These are phyloP conservation scores for Neltuma alba DNA, from an alignment of 306 rosid genomes.

Conservation along the genomic window DNA sequence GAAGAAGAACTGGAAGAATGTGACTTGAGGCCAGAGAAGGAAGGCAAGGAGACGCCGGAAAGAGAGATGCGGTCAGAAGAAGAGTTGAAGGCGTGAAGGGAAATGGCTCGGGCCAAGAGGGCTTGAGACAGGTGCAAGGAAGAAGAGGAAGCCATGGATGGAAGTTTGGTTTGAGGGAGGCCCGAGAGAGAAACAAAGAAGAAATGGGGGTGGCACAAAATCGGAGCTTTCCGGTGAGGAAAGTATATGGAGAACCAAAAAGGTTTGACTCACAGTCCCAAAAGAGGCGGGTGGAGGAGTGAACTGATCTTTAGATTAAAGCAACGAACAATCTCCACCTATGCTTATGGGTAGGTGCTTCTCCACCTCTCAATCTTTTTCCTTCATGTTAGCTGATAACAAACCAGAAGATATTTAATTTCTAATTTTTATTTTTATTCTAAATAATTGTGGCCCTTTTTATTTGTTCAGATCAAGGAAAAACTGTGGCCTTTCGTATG, in stretches of 20 bases:
- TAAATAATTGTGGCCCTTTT: not conserved
- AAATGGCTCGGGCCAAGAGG: slow-evolving; percentile 69
- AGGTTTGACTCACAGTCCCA: not conserved
- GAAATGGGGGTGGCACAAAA: not conserved
- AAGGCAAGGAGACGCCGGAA: slow-evolving; percentile 60
- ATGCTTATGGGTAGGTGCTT: slow-evolving; percentile 18
- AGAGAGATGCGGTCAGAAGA: slow-evolving; percentile 70
- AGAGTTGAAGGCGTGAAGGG: slow-evolving; percentile 56
- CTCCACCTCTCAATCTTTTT: not conserved
- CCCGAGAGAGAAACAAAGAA: not conserved
- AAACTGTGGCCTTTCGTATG: not conserved
- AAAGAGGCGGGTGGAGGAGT: not conserved
- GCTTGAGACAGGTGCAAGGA: slow-evolving; percentile 83
- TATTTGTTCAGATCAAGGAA: no score
- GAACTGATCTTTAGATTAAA: not conserved
- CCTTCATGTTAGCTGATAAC: not conserved
- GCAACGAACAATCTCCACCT: not conserved
- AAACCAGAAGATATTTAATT: not conserved
- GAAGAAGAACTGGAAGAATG: slow-evolving; percentile 34
- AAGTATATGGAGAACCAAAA: not conserved
- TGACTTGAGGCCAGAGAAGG: slow-evolving; percentile 82
- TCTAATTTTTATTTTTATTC: not conserved
- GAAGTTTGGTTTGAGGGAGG: not conserved
- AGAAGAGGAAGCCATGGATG: slow-evolving; percentile 73
- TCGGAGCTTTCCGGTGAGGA: not conserved